These are phyloP conservation scores for Tricholoma bakamatsutake DNA, from an alignment of 768 basidiomycete species.

Conservation along the genomic window DNA sequence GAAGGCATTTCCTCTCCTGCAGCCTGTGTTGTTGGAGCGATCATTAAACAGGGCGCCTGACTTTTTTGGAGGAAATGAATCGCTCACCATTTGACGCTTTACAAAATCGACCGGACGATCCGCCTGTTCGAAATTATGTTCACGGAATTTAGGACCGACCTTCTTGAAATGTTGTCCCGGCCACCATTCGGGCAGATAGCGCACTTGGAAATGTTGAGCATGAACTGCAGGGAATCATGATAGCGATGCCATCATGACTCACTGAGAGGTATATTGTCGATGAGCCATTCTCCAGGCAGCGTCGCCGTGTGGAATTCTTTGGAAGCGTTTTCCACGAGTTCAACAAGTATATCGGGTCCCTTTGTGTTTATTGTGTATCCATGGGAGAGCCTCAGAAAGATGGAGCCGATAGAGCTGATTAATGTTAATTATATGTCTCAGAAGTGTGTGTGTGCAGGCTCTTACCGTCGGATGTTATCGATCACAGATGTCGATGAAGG, in stretches of 20 bases:
- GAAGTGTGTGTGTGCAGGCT: too few species aligned
- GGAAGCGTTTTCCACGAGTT: conserved; percentile 9
- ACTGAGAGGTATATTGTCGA: conserved; percentile 3
- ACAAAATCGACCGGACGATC: conserved; percentile 14
- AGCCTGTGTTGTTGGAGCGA: conserved; percentile 1
- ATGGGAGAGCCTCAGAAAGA: conserved; percentile 15
- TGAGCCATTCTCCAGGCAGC: conserved; percentile 3
- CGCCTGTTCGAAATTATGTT: conserved; percentile 14
- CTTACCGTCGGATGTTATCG: conserved; percentile 11
- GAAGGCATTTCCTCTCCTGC: conserved; percentile 11
- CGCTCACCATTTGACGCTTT: conserved; percentile 12
- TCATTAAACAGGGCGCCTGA: neutral
- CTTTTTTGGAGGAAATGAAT: neutral
- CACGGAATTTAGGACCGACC: conserved; percentile 8
- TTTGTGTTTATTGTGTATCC: conserved; percentile 13
- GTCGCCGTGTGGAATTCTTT: conserved; percentile 5
- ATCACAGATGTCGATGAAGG: conserved; percentile 3
- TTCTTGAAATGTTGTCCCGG: conserved; percentile 17
- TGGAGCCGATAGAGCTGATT: conserved; percentile 10
- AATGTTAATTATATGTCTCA: neutral
- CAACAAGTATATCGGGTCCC: conserved; percentile 6
- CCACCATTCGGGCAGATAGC: conserved; percentile 13
- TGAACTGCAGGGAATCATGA: neutral
- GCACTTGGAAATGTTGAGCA: conserved; percentile 5
- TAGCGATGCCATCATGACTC: neutral